Evolutionary conservation across 2,329 filamentous ascomycete species (phyloP).

Genomic region (Aquanectria penicillioides): DNA sequence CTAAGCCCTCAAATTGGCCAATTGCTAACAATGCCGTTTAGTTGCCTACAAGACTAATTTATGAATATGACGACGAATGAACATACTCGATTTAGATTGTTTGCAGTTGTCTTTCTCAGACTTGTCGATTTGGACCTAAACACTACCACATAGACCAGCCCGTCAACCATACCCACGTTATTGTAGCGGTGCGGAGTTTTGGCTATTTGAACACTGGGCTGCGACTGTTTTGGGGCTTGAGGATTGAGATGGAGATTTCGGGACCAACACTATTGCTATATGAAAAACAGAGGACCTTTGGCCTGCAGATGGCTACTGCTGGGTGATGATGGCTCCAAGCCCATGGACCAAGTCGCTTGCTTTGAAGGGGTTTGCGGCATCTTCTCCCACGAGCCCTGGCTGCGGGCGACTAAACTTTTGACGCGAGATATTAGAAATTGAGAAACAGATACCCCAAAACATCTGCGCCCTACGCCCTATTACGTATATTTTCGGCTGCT

Average conservation of each 20-base stretch:
- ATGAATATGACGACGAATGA: constrained; percentile 25
- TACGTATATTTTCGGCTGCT: constrained; percentile 4
- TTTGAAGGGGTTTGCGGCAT: constrained; percentile 15
- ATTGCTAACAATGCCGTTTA: constrained; percentile 18
- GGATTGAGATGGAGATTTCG: constrained; percentile 1
- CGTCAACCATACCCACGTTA: neutral
- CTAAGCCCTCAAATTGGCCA: neutral
- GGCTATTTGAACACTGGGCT: constrained; percentile 8
- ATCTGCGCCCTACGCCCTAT: constrained; percentile 22
- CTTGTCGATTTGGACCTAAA: constrained; percentile 9
- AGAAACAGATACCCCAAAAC: constrained; percentile 39
- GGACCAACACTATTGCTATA: constrained; percentile 1
- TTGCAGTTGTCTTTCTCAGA: constrained; percentile 17
- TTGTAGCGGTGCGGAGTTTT: constrained; percentile 2
- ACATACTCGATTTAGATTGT: constrained; percentile 25
- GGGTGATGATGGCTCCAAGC: constrained; percentile 13
- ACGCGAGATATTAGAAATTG: constrained; percentile 35
- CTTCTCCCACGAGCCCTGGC: constrained; percentile 22
- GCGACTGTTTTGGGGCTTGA: constrained; percentile 3
- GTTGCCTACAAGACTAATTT: constrained; percentile 44
- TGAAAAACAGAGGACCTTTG: neutral
- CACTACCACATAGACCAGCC: constrained; percentile 12
- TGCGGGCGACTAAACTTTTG: constrained; percentile 30
- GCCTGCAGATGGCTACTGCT: constrained; percentile 12
- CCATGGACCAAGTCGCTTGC: constrained; percentile 21